phyloP scores from a whole-genome alignment of 177 flowering plant species.

The Vitis hybrid region DNA sequence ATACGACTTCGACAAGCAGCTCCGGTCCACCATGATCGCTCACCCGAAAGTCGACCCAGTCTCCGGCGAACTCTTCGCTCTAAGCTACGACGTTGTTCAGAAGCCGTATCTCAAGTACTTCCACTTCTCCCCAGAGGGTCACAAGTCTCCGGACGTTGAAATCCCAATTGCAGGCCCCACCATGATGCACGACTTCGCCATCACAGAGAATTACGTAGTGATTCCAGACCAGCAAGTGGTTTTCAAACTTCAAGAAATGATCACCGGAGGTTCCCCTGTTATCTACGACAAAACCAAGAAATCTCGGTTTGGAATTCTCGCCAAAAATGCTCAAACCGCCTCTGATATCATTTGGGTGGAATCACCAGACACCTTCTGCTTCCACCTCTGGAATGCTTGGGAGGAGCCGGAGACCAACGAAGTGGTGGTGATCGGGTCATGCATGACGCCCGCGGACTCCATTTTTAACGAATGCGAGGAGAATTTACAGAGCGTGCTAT shows the following conservation, averaged over 20 bases:
- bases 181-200: constrained; percentile 97
- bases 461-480: constrained; percentile 86
- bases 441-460: constrained; percentile 94
- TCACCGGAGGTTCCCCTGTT: constrained; percentile 82
- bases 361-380: constrained; percentile 77
- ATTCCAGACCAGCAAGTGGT: constrained; percentile 93
- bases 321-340: constrained; percentile 42
- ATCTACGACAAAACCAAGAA: constrained; percentile 65
- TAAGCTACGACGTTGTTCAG: constrained; percentile 77
- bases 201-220: constrained; percentile 75
- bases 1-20: constrained; percentile 55
- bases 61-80: constrained; percentile 67
- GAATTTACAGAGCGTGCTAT: constrained; percentile 54
- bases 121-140: constrained; percentile 52
- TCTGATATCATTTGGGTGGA: constrained; percentile 66
- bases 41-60: constrained; percentile 90
- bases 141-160: constrained; percentile 77
- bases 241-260: constrained; percentile 80
- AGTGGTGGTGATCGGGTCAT: constrained; percentile 83
- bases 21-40: constrained; percentile 78
- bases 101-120: constrained; percentile 85
- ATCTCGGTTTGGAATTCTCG: constrained; percentile 70
- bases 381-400: constrained; percentile 98
- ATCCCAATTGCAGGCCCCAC: constrained; percentile 70
- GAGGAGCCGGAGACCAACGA: constrained; percentile 73